Percentiles rank a stretch among this genome's conserved stretches.
Evolutionary conservation across 805 yeast species (phyloP).

Genomic region (Nakazawaea siamensis): DNA sequence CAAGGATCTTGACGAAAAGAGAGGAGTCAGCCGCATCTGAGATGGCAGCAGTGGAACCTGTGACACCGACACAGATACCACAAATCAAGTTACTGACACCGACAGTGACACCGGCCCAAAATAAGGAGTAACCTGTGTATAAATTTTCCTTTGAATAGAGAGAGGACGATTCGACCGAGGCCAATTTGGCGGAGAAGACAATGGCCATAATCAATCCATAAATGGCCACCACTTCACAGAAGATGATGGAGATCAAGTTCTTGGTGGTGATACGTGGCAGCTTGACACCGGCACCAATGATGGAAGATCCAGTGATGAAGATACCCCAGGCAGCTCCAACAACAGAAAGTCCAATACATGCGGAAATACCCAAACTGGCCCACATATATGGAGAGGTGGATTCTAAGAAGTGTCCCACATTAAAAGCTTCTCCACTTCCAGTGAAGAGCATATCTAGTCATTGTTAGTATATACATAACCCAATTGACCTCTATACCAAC

Average conservation of each 20-base stretch:
- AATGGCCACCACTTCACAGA: conserved; percentile 98
- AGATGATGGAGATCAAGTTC: conserved; percentile 91
- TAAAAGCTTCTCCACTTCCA: conserved; percentile 86
- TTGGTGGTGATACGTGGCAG: conserved; percentile 97
- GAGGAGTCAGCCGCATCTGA: conserved; percentile 97
- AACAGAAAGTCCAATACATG: conserved; percentile 90
- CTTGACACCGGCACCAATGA: conserved; percentile 96
- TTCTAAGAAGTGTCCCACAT: conserved; percentile 81
- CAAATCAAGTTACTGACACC: conserved; percentile 90
- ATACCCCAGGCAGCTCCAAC: conserved; percentile 99
- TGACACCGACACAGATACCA: conserved; percentile 95
- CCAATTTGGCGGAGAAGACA: conserved; percentile 86
- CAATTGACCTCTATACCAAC: conserved; percentile 10
- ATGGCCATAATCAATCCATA: conserved; percentile 97
- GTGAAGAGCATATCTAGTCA: conserved; percentile 66
- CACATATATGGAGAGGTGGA: conserved; percentile 93
- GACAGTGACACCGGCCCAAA: conserved; percentile 98
- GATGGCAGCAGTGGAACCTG: conserved; percentile 98
- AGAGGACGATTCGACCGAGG: conserved; percentile 53
- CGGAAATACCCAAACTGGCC: conserved; percentile 86
- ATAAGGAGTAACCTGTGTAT: conserved; percentile 90
- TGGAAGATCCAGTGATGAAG: conserved; percentile 88
- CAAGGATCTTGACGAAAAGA: conserved; percentile 89
- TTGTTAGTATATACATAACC: not conserved
- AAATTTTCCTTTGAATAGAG: conserved; percentile 75